Evolutionary conservation across 495 filamentous ascomycete species (phyloP), one percentile per base, ranked within the genome.

Genomic region (Massariosphaeria phaeospora): DNA sequence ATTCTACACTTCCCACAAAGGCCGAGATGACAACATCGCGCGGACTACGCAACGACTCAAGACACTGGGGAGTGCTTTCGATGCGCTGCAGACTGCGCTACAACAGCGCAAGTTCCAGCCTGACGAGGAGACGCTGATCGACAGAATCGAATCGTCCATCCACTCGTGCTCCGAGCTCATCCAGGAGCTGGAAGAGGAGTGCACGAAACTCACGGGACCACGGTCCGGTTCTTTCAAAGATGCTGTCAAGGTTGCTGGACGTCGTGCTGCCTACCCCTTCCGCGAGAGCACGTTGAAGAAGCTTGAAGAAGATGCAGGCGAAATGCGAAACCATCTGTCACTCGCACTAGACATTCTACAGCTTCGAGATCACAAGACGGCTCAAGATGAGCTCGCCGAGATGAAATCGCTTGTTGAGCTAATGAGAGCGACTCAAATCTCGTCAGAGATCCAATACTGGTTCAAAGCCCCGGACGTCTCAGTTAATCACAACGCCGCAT

Each of bases 401-500:
- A 25, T 39, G 11, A 49, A 38, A 21, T 36, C 46, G 3, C 11
- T 39, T 25, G 18, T 49, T 38, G 46, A 49, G 21, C 18, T 49
- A 17, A 38, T 38, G 30, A 49, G 46, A 39, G 33, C 46, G 29
- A 49, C 46, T 20, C 46, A 49, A 26, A 49, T 49, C 46, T 49
- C 46, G 21, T 49, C 46, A 13, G 20, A 39, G 3, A 61, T 73
- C 48, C 52, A 51, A 53, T 23, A 21, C 20, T 72, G 67, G 69
- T 57, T 72, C 18, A 58, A 47, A 18, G 64, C 69, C 7, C 66
- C 69, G 11, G 64, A 72, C 53, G 57, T 60, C 3, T 44, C 57
- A n/a, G 31, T 66, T 10, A 62, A 73, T 10, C 61, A 69, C 39
- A 68, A 72, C 47, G 51, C 49, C 2, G 43, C 60, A 1, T 67